Conservation (phyloP, 768 basidiomycete species). For the Pleurotus giganteus region DNA sequence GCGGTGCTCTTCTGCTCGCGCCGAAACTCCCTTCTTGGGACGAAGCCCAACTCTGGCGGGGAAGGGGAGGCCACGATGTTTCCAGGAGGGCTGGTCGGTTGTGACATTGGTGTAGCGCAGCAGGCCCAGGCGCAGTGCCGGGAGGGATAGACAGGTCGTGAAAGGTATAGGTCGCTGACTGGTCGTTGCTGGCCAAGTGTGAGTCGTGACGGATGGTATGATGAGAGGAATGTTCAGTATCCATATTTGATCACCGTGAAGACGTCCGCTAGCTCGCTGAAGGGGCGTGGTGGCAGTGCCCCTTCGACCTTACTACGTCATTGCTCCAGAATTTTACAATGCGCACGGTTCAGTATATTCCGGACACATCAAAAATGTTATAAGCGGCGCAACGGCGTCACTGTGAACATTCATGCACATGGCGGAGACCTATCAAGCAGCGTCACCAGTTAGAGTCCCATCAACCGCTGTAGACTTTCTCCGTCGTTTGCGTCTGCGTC, state of each 20-base stretch:
- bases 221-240: conserved; percentile 3
- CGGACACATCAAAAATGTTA: no score
- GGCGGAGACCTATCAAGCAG: not conserved
- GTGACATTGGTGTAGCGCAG: not conserved
- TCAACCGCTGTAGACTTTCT: conserved; percentile 10
- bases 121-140: not conserved
- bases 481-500: conserved; percentile 27
- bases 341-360: no score
- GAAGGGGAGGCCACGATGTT: conserved; percentile 21
- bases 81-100: conserved; percentile 7
- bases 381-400: not conserved
- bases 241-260: not conserved
- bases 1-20: conserved; percentile 48
- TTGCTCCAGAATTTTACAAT: no score
- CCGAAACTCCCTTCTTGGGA: conserved; percentile 72
- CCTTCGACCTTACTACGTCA: not conserved
- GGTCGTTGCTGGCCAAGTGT: conserved; percentile 3
- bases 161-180: not conserved
- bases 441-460: not conserved
- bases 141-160: not conserved
- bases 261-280: conserved; percentile 3
- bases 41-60: conserved; percentile 49
- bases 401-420: not conserved
- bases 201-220: not conserved
- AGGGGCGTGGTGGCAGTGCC: conserved; percentile 3